These are phyloP conservation scores for Scutellaria baicalensis DNA, from an alignment of 257 asterid species.

Conservation along the genomic window DNA sequence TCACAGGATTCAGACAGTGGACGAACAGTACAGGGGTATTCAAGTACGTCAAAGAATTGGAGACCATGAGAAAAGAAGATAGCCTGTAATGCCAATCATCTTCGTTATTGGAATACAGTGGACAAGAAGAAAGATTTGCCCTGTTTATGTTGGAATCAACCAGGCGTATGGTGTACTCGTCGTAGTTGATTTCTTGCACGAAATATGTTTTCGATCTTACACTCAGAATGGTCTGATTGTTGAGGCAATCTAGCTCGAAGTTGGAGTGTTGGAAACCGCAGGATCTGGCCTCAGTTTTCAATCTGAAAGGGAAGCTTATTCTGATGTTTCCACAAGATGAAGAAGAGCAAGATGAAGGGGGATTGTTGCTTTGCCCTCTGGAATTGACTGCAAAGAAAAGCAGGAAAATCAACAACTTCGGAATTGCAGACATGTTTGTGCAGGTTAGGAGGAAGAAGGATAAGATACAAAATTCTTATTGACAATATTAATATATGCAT, in stretches of 20 bases:
- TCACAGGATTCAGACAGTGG: constrained; percentile 27
- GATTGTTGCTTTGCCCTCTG: constrained; percentile 22
- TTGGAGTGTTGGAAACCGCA: constrained; percentile 30
- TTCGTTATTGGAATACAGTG: constrained; percentile 6
- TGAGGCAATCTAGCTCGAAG: constrained; percentile 27
- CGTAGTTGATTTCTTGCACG: constrained; percentile 36
- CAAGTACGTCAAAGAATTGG: background rate
- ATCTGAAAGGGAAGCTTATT: constrained; percentile 37
- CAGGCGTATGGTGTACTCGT: constrained; percentile 19
- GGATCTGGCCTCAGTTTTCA: constrained; percentile 13
- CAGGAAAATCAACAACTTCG: constrained; percentile 16
- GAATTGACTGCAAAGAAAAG: constrained; percentile 12
- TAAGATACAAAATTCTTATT: background rate
- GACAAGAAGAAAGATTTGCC: constrained; percentile 33
- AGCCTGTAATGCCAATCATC: constrained; percentile 27
- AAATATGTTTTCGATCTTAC: constrained; percentile 12
- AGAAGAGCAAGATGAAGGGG: constrained; percentile 24
- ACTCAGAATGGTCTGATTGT: constrained; percentile 26
- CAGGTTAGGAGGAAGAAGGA: background rate
- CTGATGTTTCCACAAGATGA: constrained; percentile 37
- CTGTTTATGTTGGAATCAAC: constrained; percentile 29
- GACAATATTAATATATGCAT: background rate
- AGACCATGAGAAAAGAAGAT: background rate
- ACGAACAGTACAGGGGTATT: constrained; percentile 17
- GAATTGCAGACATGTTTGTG: background rate